Base-by-base conservation (phyloP, 208 protist species). In the Leishmania turanica region DNA sequence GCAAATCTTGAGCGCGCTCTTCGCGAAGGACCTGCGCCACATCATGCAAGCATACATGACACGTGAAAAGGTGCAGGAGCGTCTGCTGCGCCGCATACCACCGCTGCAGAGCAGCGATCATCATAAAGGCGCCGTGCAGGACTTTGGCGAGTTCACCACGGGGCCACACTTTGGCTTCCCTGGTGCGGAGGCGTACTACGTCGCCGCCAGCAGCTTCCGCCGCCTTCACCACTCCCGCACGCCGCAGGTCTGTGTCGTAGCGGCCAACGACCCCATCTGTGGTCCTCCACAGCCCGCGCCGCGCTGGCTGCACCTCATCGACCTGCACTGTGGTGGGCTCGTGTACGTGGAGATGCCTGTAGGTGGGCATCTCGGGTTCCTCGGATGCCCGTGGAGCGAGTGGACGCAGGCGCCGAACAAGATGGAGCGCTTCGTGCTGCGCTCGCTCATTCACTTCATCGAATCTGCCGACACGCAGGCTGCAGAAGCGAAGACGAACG, bases 281-380 rank as follows among this genome's bases (percentile, higher is more conserved):
- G 91, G 91, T 4, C 45, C 80, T 0, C 84, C 85, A 53, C 75
- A 77, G 70, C 75, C 72, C 9, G 75, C 60, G 9, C 66, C 80
- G 58, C 76, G 73, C n/a, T 90, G 86, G 92, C 42, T 89, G 70
- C 71, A 31, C 21, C 45, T 89, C 9, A 82, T 87, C 17, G 74
- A 82, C 21, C 69, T 42, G 37, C 77, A 83, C 51, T 79, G 83
- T 75, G 74, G 75, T 2, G 86, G 82, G 49, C 66, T 93, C 5
- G 75, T 90, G 19, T 93, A 86, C 69, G 82, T 92, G 66, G 80
- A 87, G 79, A 75, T 96, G 72, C 92, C 92, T 3, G 68, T 68
- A 3, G 90, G 90, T 21, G 92, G 92, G 15, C 92, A 96, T 75
- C 60, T 94, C 40, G 90, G 90, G 21, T 96, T 92, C 56, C 53